Evolutionary conservation across 139 green algal species (phyloP), one percentile per base, ranked within the genome.

Genomic region (Chlamydomonas incerta): DNA sequence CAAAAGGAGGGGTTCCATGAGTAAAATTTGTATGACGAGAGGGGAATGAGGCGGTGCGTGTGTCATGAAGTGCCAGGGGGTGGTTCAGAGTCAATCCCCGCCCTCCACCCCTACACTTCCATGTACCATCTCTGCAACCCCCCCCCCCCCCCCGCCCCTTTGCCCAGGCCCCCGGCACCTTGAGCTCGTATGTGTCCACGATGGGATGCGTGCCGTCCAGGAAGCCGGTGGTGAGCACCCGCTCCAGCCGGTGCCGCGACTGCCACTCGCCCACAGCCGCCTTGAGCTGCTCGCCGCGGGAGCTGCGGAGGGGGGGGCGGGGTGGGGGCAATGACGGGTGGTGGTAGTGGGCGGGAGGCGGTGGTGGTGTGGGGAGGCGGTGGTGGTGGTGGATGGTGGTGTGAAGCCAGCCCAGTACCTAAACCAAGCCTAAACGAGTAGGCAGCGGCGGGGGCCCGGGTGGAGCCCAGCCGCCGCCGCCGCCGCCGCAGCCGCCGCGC

Each of bases 141-240:
- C 58, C 58, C 58, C 18, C 26, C 58, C 20, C 58, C 58, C 6
- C 23, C 29, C 28, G 4, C 28, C 29, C 63, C 6, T 15, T n/a
- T n/a, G n/a, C n/a, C n/a, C n/a, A n/a, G n/a, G 26, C 11, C 31
- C 15, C 66, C 8, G 37, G 6, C 37, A 94, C 92, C 92, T 97
- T 96, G 73, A 98, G 92, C 87, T 98, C 96, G 65, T 98, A 98
- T 9, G 90, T 85, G 85, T 98, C 95, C 55, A 98, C 96, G 9
- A 98, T 92, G 41, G 96, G 95, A 52, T 94, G 85, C 10, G 89
- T 92, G 35, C 95, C 95, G 70, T 97, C 93, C 67, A 98, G 87
- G 80, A 98, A 98, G 50, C 94, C 95, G 8, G 95, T 96, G 34
- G 92, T 97, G 5, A 98, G 92, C 47, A 92, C 90, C 76, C 65